A percentile compares a stretch with the other conserved stretches of the same genome.
Evolutionary conservation across 768 basidiomycete genomes (phyloP).

Genomic region (Pulveroboletus sp.): DNA sequence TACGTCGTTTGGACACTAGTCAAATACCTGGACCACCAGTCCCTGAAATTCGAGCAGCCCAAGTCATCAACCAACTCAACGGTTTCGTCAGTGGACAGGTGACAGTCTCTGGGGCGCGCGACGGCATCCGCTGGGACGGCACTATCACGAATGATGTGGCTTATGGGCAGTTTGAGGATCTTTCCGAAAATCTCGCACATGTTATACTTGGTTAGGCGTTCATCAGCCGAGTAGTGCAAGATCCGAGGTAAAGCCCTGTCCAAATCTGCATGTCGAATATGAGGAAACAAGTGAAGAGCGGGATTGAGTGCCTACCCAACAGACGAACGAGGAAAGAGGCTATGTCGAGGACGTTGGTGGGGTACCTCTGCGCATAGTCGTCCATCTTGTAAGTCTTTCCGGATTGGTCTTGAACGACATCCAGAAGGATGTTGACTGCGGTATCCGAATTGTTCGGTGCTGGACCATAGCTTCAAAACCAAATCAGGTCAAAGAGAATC

Average conservation of each 20-base stretch:
- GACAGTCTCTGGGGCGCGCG: constrained; percentile 74
- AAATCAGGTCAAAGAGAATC: background rate
- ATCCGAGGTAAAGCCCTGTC: constrained; percentile 41
- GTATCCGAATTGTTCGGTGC: constrained; percentile 80
- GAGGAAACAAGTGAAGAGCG: background rate
- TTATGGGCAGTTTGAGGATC: constrained; percentile 64
- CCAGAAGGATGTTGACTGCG: constrained; percentile 84
- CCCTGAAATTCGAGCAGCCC: constrained; percentile 65
- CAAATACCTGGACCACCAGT: constrained; percentile 73
- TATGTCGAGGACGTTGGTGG: constrained; percentile 87
- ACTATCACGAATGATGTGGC: constrained; percentile 70
- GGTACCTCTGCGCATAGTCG: constrained; percentile 87
- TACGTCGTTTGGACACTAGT: constrained; percentile 12
- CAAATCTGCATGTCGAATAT: constrained; percentile 26
- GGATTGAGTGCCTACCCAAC: constrained; percentile 42
- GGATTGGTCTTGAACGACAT: constrained; percentile 81
- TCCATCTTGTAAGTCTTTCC: constrained; percentile 95
- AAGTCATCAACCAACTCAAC: constrained; percentile 60
- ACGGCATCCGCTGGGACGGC: constrained; percentile 66
- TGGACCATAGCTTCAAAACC: constrained; percentile 71
- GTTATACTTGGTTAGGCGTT: constrained; percentile 89
- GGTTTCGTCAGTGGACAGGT: constrained; percentile 72
- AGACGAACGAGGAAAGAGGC: constrained; percentile 79
- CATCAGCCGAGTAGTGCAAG: constrained; percentile 79
- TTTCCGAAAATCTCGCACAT: constrained; percentile 79